phyloP scores from a whole-genome alignment of 78 protist genomes.

The Dictyostelium firmibasis region DNA sequence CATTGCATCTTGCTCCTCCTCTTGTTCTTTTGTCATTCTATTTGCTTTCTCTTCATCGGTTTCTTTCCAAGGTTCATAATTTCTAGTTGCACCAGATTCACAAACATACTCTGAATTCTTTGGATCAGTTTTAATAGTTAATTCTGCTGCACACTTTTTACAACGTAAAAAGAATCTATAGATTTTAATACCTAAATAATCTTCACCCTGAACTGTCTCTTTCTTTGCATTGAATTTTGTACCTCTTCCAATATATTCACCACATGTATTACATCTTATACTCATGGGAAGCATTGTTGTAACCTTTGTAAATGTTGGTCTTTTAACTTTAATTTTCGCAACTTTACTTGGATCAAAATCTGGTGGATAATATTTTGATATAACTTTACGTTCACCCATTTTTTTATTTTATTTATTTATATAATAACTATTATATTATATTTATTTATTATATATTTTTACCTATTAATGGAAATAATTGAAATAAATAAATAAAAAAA shows the following conservation, averaged over 20 bases:
- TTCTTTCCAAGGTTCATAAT: constrained; percentile 92
- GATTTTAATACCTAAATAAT: constrained; percentile 92
- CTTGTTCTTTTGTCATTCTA: constrained; percentile 25
- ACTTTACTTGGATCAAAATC: constrained; percentile 96
- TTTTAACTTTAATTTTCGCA: constrained; percentile 76
- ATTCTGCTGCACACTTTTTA: constrained; percentile 90
- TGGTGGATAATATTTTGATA: constrained; percentile 97
- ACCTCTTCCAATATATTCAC: constrained; percentile 93
- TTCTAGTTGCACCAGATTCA: constrained; percentile 90
- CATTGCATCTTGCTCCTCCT: constrained; percentile 88
- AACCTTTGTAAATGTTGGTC: constrained; percentile 79
- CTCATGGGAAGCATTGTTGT: constrained; percentile 98
- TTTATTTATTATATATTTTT: background rate
- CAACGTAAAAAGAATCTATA: constrained; percentile 93
- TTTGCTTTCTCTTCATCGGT: constrained; percentile 29
- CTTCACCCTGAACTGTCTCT: constrained; percentile 93
- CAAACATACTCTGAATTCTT: constrained; percentile 89
- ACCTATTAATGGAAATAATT: background rate
- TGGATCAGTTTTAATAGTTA: constrained; percentile 96
- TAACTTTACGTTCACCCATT: constrained; percentile 97
- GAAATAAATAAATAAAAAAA: background rate
- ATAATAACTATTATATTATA: no score
- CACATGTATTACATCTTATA: constrained; percentile 94
- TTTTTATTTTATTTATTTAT: background rate
- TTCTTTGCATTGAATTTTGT: constrained; percentile 95